These are phyloP conservation scores for Pichia sp. DNA, from an alignment of 1,139 yeast species.

Conservation along the genomic window DNA sequence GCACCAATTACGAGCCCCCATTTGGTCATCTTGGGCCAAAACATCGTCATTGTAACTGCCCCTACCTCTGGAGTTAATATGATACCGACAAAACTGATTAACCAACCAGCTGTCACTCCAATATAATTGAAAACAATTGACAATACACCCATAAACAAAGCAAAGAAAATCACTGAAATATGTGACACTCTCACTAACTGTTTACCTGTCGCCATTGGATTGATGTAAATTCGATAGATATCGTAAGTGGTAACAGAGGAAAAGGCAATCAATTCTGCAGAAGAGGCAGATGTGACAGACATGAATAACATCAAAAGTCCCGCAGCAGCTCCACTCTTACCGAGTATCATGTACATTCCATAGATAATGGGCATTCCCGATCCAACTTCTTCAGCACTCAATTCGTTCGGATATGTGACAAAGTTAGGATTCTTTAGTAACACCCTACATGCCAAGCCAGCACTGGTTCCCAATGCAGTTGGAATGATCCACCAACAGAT, in stretches of 20 bases:
- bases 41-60: constrained; percentile 31
- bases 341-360: constrained; percentile 36
- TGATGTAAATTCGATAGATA: constrained; percentile 38
- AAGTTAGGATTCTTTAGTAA: constrained; percentile 31
- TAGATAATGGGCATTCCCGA: constrained; percentile 40
- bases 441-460: constrained; percentile 32
- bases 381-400: constrained; percentile 22
- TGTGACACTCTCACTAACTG: constrained; percentile 36
- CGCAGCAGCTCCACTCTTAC: constrained; percentile 38
- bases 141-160: constrained; percentile 33
- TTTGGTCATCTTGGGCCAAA: constrained; percentile 42
- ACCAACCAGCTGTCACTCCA: constrained; percentile 36
- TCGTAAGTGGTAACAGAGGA: constrained; percentile 42
- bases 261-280: constrained; percentile 43
- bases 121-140: constrained; percentile 37
- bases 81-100: constrained; percentile 35
- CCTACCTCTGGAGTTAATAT: constrained; percentile 29
- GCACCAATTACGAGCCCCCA: constrained; percentile 29
- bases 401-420: constrained; percentile 21
- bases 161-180: constrained; percentile 31
- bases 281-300: constrained; percentile 42
- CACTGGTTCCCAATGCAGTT: constrained; percentile 35
- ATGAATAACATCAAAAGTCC: constrained; percentile 41
- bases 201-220: constrained; percentile 37
- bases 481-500: constrained; percentile 40